A percentile compares a stretch with the other conserved stretches of the same genome.
Conservation (phyloP, 352 stramenopile genomes). For the Phytophthora pistaciae region DNA sequence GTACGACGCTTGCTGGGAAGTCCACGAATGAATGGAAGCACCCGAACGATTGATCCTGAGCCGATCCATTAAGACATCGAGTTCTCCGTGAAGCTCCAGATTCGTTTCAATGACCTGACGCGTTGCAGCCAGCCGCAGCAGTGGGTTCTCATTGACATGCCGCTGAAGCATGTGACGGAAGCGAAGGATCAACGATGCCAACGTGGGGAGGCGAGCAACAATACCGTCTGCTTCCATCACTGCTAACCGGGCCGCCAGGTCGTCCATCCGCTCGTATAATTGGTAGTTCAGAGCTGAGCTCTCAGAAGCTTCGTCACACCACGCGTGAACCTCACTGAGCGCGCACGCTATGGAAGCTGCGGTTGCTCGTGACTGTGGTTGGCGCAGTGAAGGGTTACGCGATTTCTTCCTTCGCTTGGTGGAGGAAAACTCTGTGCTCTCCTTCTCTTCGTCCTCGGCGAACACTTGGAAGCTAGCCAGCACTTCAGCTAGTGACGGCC, state of each 20-base stretch:
- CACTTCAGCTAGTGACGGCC: slow-evolving; percentile 32
- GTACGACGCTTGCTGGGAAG: slow-evolving; percentile 15
- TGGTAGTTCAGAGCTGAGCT: slow-evolving; percentile 37
- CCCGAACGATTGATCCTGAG: slow-evolving; percentile 19
- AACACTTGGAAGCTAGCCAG: slow-evolving; percentile 37
- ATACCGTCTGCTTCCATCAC: slow-evolving; percentile 9
- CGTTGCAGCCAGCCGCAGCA: slow-evolving; percentile 35
- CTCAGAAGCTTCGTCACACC: slow-evolving; percentile 40
- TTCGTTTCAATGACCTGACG: slow-evolving; percentile 31
- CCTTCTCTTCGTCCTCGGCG: slow-evolving; percentile 30
- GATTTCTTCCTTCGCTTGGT: slow-evolving; percentile 21
- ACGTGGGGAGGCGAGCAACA: slow-evolving; percentile 3
- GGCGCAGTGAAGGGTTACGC: slow-evolving; percentile 1
- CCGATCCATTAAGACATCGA: slow-evolving; percentile 32
- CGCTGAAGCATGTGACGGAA: slow-evolving; percentile 38
- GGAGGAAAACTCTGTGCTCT: slow-evolving; percentile 16
- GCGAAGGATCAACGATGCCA: slow-evolving; percentile 28
- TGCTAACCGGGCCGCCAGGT: slow-evolving; percentile 30
- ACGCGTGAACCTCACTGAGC: slow-evolving; percentile 37
- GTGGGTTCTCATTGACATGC: slow-evolving; percentile 31
- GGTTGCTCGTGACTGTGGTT: slow-evolving; percentile 23
- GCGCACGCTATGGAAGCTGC: slow-evolving; percentile 24
- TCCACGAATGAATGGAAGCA: slow-evolving; percentile 40
- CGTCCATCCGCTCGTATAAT: slow-evolving; percentile 37
- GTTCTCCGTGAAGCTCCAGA: slow-evolving; percentile 22